Percentiles rank a stretch among this genome's conserved stretches.
phyloP scores from a whole-genome alignment of 768 basidiomycete genomes.

The Lactarius sanguifluus region DNA sequence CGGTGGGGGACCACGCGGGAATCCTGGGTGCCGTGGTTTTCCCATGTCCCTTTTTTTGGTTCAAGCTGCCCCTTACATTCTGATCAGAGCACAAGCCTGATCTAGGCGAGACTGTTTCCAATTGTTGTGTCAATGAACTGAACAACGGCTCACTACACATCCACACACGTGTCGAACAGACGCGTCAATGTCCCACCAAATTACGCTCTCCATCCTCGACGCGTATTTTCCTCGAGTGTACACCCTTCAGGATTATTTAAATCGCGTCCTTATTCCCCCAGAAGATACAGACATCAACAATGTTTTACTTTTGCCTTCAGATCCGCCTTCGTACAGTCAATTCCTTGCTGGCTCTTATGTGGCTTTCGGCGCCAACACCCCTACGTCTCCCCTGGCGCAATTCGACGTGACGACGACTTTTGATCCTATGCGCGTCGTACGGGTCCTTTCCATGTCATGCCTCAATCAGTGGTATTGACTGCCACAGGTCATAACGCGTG shows the following conservation, averaged over 20 bases:
- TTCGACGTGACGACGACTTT: constrained; percentile 21
- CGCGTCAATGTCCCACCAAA: constrained; percentile 20
- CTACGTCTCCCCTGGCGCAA: not conserved
- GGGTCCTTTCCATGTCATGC: not conserved
- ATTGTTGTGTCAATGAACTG: too few relatives aligned
- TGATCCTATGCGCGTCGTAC: constrained; percentile 21
- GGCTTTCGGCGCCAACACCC: constrained; percentile 9
- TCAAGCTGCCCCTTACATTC: not conserved
- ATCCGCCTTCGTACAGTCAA: constrained; percentile 12
- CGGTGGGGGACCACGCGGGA: constrained; percentile 65
- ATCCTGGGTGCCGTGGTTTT: constrained; percentile 46
- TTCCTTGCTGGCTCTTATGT: constrained; percentile 20
- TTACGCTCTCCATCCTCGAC: constrained; percentile 24
- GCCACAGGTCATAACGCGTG: constrained; percentile 57
- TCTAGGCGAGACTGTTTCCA: too few relatives aligned
- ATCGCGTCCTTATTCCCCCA: not conserved
- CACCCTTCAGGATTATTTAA: constrained; percentile 19
- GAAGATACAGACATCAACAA: constrained; percentile 6
- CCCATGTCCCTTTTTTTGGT: not conserved
- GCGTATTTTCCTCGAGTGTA: constrained; percentile 21
- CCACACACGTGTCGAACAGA: not conserved
- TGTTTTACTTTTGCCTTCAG: constrained; percentile 15
- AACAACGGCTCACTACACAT: not conserved
- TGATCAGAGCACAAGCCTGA: too few relatives aligned
- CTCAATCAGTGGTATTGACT: constrained; percentile 31